These are phyloP conservation scores for Acanthamoeba royreba DNA, from an alignment of 208 protist species.

Conservation along the genomic window DNA sequence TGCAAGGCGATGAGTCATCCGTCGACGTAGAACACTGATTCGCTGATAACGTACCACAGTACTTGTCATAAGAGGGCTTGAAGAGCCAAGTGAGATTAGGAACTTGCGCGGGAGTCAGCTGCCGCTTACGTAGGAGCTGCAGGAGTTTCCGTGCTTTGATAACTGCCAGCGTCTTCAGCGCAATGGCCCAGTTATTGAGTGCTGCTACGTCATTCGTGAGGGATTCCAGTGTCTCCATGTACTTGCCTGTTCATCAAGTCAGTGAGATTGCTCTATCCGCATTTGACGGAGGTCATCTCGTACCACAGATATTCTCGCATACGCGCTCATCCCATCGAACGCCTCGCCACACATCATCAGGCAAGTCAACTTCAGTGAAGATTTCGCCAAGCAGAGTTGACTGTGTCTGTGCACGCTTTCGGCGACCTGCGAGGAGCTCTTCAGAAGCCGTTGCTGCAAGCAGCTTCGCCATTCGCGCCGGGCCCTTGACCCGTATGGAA, in stretches of 20 bases:
- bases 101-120: background rate
- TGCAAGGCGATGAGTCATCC: background rate
- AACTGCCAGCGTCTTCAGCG: background rate
- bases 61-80: slow-evolving; percentile 28
- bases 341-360: background rate
- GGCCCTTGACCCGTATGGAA: background rate
- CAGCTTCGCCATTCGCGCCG: background rate
- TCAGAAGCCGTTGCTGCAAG: background rate
- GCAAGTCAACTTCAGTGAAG: background rate
- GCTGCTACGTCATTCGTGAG: background rate
- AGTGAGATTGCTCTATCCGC: background rate
- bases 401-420: background rate
- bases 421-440: background rate
- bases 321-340: slow-evolving; percentile 22
- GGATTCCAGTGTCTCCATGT: slow-evolving; percentile 1
- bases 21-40: background rate
- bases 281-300: background rate
- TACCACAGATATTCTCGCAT: background rate
- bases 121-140: background rate
- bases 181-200: slow-evolving; percentile 30
- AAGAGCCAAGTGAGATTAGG: slow-evolving; percentile 14
- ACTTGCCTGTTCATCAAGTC: background rate
- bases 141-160: slow-evolving; percentile 5
- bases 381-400: slow-evolving; percentile 8
- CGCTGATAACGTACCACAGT: background rate